A percentile compares a stretch with the other conserved stretches of the same genome.
Conservation (phyloP, 306 rosid genomes). For the Cajanus cajan region DNA sequence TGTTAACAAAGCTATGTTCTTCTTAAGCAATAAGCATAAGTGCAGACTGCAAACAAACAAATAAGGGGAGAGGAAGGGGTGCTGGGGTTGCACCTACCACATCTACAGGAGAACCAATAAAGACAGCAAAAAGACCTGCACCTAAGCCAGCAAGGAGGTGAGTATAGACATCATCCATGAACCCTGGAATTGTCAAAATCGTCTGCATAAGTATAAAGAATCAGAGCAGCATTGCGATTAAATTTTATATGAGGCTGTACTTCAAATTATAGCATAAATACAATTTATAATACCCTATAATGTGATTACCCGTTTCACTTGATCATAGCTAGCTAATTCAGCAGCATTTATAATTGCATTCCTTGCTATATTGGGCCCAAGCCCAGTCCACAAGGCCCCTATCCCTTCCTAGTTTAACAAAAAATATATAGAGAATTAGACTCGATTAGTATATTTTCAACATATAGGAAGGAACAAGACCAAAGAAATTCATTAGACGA, state of each 20-base stretch:
- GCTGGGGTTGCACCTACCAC: conserved; percentile 61
- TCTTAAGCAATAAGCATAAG: not conserved
- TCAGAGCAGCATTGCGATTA: conserved; percentile 60
- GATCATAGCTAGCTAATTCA: conserved; percentile 95
- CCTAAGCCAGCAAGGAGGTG: conserved; percentile 96
- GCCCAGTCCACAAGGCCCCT: conserved; percentile 91
- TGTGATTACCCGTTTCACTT: conserved; percentile 76
- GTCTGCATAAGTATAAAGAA: conserved; percentile 92
- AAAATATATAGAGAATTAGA: not conserved
- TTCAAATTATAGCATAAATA: conserved; percentile 14
- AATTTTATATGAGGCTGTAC: conserved; percentile 27
- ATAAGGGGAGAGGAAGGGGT: not conserved
- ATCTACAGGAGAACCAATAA: conserved; percentile 95
- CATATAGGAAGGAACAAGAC: not conserved
- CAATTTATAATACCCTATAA: conserved; percentile 26
- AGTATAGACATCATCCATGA: conserved; percentile 79
- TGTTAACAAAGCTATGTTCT: too few relatives aligned
- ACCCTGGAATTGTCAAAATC: conserved; percentile 98
- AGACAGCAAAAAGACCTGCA: conserved; percentile 95
- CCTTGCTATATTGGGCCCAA: conserved; percentile 86
- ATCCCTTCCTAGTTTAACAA: conserved; percentile 72
- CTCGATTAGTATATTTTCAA: not conserved
- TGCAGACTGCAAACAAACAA: not conserved
- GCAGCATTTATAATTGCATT: conserved; percentile 97
- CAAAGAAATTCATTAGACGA: not conserved